A percentile compares a stretch with the other conserved stretches of the same genome.
Conservation (phyloP, 2,329 filamentous ascomycete species). For the Claviceps maximensis region DNA sequence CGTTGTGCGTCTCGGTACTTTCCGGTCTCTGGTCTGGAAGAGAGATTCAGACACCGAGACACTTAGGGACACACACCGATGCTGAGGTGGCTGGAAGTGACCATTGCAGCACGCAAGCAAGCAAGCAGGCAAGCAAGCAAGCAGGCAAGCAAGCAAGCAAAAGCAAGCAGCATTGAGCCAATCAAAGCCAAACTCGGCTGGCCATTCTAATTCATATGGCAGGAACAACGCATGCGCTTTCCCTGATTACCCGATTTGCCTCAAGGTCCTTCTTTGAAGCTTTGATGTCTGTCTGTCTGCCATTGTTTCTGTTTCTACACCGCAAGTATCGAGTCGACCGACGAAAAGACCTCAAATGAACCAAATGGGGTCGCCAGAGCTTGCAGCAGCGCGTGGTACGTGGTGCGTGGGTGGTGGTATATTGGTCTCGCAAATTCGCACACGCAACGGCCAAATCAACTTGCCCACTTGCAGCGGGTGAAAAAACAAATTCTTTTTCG, state of each 20-base stretch:
- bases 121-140: background rate
- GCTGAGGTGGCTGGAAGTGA: no score
- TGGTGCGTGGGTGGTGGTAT: background rate
- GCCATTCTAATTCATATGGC: background rate
- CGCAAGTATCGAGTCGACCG: background rate
- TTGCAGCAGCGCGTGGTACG: background rate
- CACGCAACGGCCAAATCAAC: background rate
- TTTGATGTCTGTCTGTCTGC: no score
- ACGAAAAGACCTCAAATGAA: background rate
- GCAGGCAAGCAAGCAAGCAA: no score
- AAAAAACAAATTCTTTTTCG: background rate
- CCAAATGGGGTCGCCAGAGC: background rate
- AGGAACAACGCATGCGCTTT: background rate
- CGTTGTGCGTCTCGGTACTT: background rate
- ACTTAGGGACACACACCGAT: background rate
- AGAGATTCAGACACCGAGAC: no score
- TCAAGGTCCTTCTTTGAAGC: no score
- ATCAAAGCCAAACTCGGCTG: background rate
- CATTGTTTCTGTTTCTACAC: background rate
- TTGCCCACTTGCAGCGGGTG: background rate
- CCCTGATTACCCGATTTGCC: no score
- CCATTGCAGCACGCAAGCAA: background rate
- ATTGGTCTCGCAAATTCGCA: background rate
- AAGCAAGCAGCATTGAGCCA: background rate
- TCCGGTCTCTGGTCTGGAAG: background rate